phyloP scores from a whole-genome alignment of 23 red algal genomes.

The Gracilaria vermiculophylla region DNA sequence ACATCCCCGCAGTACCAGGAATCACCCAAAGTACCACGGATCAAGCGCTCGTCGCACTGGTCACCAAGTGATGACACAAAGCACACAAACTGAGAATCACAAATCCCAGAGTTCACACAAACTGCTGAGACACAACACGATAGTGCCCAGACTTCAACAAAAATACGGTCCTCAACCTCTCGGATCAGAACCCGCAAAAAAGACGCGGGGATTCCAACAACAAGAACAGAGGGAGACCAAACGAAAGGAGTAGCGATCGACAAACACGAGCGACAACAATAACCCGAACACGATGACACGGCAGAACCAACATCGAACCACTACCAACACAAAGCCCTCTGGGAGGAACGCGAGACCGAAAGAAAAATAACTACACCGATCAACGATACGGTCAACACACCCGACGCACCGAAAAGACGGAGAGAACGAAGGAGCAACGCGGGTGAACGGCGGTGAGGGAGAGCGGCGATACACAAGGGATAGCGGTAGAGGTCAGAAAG shows the following conservation, averaged over 20 bases:
- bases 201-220: background rate
- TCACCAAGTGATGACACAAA: background rate
- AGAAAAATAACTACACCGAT: conserved; percentile 4
- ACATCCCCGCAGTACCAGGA: background rate
- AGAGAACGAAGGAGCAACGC: background rate
- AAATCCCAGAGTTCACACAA: too few relatives aligned
- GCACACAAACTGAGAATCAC: background rate
- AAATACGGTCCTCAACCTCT: conserved; percentile 12
- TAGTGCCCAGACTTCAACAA: conserved; percentile 1
- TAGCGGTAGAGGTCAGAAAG: conserved; percentile 26
- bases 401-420: background rate
- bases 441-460: conserved; percentile 37
- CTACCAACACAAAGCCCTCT: conserved; percentile 35
- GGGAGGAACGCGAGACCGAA: conserved; percentile 26
- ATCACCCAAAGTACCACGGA: background rate
- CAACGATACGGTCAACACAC: background rate
- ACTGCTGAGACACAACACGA: background rate
- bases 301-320: conserved; percentile 8
- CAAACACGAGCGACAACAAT: background rate
- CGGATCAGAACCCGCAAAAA: conserved; percentile 22
- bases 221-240: conserved; percentile 7
- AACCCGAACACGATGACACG: conserved; percentile 25
- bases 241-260: conserved; percentile 12
- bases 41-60: background rate
- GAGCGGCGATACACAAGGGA: conserved; percentile 23